Conservation (phyloP, 306 rosid species). For the Abrus pulchellus region DNA sequence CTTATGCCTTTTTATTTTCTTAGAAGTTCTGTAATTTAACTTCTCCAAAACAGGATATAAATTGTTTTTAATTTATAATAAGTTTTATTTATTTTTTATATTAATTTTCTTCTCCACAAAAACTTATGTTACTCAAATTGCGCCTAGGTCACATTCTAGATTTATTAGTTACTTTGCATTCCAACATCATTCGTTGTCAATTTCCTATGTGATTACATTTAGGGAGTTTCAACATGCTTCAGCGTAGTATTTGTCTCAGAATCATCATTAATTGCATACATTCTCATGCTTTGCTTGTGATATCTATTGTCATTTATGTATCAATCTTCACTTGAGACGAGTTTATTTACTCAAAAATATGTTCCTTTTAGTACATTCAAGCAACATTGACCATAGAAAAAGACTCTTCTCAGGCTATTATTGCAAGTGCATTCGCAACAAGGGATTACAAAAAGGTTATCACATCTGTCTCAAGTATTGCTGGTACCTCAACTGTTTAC, state of each 20-base stretch:
- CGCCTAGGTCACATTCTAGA: not conserved
- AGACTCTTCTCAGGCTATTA: constrained; percentile 69
- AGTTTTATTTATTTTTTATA: too few relatives aligned
- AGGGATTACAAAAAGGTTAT: constrained; percentile 68
- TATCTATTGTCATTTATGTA: not conserved
- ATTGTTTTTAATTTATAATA: too few relatives aligned
- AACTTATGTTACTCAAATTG: too few relatives aligned
- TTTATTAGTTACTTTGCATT: not conserved
- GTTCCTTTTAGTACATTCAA: constrained; percentile 10
- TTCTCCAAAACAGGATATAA: too few relatives aligned
- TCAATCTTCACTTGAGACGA: not conserved
- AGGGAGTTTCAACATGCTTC: not conserved
- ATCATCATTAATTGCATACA: not conserved
- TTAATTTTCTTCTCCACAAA: too few relatives aligned
- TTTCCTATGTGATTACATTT: not conserved
- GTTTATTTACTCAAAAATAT: constrained; percentile 12
- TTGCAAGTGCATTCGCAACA: constrained; percentile 81
- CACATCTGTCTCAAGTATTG: constrained; percentile 70
- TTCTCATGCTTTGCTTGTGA: not conserved
- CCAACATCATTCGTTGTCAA: not conserved
- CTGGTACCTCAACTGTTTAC: constrained; percentile 56
- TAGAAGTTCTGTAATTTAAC: too few relatives aligned
- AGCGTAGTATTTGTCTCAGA: not conserved
- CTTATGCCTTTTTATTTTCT: too few relatives aligned
- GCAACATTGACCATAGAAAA: constrained; percentile 6